Conservation (phyloP, 2,329 filamentous ascomycete species). For the Penicillium sp. region DNA sequence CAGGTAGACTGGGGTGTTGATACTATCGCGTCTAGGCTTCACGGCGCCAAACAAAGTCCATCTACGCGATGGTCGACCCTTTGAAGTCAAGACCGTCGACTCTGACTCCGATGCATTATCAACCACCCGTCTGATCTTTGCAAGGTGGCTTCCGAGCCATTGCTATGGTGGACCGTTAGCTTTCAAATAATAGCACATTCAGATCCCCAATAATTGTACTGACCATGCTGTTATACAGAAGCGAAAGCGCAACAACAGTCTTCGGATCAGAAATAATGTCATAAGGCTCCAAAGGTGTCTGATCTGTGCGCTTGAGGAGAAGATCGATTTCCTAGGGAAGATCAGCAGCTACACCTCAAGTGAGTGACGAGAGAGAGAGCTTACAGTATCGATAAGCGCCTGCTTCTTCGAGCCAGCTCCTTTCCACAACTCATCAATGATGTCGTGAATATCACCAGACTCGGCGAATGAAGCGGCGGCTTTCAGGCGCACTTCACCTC, state of each 20-base stretch:
- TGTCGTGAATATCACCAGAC: constrained; percentile 68
- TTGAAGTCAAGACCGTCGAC: constrained; percentile 41
- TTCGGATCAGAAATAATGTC: constrained; percentile 91
- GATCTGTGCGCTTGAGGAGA: constrained; percentile 53
- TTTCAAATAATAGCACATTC: neutral
- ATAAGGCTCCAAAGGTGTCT: constrained; percentile 65
- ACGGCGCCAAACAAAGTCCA: constrained; percentile 79
- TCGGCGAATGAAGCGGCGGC: constrained; percentile 67
- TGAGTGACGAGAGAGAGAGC: neutral
- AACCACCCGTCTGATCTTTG: constrained; percentile 76
- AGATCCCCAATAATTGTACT: constrained; percentile 9
- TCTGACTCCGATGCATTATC: constrained; percentile 62
- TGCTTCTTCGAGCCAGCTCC: constrained; percentile 49
- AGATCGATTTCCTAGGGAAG: constrained; percentile 51
- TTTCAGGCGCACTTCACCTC: constrained; percentile 62
- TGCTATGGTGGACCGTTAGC: constrained; percentile 49
- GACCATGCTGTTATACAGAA: constrained; percentile 90
- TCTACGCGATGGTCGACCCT: constrained; percentile 60
- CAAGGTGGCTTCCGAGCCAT: constrained; percentile 84
- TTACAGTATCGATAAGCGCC: constrained; percentile 61
- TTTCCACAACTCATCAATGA: constrained; percentile 66
- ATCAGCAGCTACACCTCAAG: constrained; percentile 13
- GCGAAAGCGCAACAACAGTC: constrained; percentile 76
- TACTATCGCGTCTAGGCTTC: constrained; percentile 53
- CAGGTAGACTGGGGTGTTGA: constrained; percentile 68